These are phyloP conservation scores for Hypoxylon intermedium DNA, from an alignment of 495 filamentous ascomycete species.

Conservation along the genomic window DNA sequence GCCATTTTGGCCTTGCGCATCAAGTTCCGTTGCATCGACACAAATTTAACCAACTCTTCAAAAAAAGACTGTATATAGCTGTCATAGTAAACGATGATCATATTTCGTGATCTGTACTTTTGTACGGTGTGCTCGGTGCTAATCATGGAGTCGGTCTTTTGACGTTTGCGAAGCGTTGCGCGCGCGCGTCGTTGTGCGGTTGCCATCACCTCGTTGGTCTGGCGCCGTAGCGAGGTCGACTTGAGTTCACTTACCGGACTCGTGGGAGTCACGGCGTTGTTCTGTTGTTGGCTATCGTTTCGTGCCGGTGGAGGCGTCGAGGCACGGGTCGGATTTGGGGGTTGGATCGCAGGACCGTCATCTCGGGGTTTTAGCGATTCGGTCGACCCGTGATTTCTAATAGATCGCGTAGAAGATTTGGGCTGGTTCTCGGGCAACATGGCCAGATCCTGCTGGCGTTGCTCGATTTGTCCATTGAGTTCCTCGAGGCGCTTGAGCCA, in stretches of 20 bases:
- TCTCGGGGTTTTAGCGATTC: conserved; percentile 67
- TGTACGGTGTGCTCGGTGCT: conserved; percentile 57
- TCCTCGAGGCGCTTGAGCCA: conserved; percentile 75
- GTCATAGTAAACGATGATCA: conserved; percentile 90
- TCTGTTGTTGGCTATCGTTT: conserved; percentile 26
- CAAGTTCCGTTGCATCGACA: conserved; percentile 79
- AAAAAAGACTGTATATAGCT: conserved; percentile 81
- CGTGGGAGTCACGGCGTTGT: conserved; percentile 42
- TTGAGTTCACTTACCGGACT: conserved; percentile 37
- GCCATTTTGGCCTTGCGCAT: conserved; percentile 82
- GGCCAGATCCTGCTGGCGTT: conserved; percentile 72
- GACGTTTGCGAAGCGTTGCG: conserved; percentile 58
- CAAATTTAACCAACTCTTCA: conserved; percentile 78
- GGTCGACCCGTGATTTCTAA: conserved; percentile 67
- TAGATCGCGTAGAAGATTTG: conserved; percentile 47
- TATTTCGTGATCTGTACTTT: conserved; percentile 73
- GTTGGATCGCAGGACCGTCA: conserved; percentile 48
- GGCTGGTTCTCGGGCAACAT: conserved; percentile 48
- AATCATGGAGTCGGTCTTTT: conserved; percentile 65
- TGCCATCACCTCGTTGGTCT: conserved; percentile 52
- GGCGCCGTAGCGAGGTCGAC: conserved; percentile 57
- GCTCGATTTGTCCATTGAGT: conserved; percentile 69
- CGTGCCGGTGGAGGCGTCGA: conserved; percentile 28
- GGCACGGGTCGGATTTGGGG: conserved; percentile 21
- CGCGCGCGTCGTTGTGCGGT: conserved; percentile 52